These are phyloP conservation scores for Inosperma sp. DNA, from an alignment of 768 basidiomycete species.

Conservation along the genomic window DNA sequence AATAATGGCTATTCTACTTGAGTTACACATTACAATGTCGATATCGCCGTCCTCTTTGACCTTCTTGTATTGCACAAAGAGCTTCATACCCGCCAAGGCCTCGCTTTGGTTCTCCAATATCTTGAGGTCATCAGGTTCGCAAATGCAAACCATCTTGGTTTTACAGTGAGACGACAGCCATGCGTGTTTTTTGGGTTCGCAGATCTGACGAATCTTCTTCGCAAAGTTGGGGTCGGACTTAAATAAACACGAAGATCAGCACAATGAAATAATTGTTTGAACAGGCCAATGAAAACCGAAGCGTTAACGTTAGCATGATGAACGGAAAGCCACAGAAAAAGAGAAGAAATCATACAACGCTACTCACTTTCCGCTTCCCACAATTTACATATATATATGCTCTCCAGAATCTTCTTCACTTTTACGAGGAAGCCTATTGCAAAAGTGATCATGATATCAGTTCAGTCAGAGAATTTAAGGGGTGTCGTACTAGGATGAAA, in stretches of 20 bases:
- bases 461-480: neutral
- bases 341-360: constrained; percentile 62
- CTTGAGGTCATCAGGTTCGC: constrained; percentile 86
- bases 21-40: constrained; percentile 73
- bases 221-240: constrained; percentile 82
- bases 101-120: constrained; percentile 69
- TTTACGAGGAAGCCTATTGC: constrained; percentile 83
- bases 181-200: constrained; percentile 80
- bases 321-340: constrained; percentile 40
- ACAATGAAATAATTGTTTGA: too few relatives aligned
- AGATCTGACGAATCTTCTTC: constrained; percentile 80
- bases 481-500: constrained; percentile 82
- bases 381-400: constrained; percentile 98
- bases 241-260: constrained; percentile 30
- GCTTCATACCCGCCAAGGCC: constrained; percentile 94
- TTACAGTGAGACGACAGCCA: constrained; percentile 89
- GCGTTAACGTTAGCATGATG: constrained; percentile 61
- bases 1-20: constrained; percentile 75
- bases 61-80: constrained; percentile 91
- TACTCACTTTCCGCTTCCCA: constrained; percentile 96
- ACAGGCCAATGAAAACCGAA: constrained; percentile 50
- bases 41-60: constrained; percentile 92
- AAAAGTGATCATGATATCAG: neutral
- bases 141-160: constrained; percentile 76
- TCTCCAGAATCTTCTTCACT: constrained; percentile 99